Percentiles rank a stretch among this genome's conserved stretches.
Evolutionary conservation across 441 rosid genomes (phyloP).

Genomic region (Pelargonium fulgidum): DNA sequence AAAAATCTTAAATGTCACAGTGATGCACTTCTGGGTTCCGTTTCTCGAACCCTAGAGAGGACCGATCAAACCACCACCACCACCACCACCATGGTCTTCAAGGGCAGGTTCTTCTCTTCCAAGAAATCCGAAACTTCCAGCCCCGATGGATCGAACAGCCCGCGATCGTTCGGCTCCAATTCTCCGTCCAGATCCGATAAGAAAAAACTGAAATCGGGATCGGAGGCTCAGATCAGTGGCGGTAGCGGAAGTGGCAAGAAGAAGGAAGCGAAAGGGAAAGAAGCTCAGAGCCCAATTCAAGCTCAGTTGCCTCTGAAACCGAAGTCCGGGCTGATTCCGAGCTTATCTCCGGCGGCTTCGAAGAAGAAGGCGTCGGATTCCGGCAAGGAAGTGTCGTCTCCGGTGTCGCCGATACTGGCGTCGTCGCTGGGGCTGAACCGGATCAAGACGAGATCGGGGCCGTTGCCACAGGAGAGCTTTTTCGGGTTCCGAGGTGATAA

Average conservation of each 20-base stretch:
- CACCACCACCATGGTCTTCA: conserved; percentile 62
- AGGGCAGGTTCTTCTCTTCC: conserved; percentile 88
- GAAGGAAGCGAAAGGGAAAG: conserved; percentile 51
- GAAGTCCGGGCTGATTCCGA: not conserved
- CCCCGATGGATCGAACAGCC: conserved; percentile 81
- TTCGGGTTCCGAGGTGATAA: conserved; percentile 63
- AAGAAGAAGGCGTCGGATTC: conserved; percentile 31
- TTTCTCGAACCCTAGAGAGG: conserved; percentile 5
- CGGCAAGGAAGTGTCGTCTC: conserved; percentile 40
- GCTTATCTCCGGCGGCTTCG: conserved; percentile 25
- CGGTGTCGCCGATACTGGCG: conserved; percentile 80
- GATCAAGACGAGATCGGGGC: conserved; percentile 95
- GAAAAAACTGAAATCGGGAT: conserved; percentile 62
- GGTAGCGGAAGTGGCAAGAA: conserved; percentile 24
- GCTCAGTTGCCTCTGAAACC: conserved; percentile 11
- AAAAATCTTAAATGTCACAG: not conserved
- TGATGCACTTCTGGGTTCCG: conserved; percentile 14
- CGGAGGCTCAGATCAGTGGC: conserved; percentile 26
- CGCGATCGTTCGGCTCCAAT: conserved; percentile 74
- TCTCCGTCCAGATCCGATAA: conserved; percentile 88
- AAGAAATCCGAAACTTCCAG: conserved; percentile 80
- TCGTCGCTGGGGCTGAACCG: conserved; percentile 81
- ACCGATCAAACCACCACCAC: not conserved
- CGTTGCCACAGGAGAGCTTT: conserved; percentile 79
- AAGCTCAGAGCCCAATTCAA: conserved; percentile 22